phyloP scores from a whole-genome alignment of 306 rosid species.

The Trichosanthes truncata region DNA sequence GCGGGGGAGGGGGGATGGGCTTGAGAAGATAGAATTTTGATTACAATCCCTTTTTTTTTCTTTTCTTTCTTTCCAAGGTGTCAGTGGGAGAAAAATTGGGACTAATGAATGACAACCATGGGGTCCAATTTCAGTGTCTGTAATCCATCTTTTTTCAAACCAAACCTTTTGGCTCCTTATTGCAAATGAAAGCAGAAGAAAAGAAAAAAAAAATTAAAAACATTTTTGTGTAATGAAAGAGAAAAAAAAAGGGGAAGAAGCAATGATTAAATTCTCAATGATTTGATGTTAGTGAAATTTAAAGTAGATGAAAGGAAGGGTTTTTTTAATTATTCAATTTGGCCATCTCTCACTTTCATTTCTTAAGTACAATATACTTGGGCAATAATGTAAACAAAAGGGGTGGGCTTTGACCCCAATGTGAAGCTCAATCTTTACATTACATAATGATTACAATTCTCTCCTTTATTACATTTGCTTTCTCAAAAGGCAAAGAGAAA shows the following conservation, averaged over 20 bases:
- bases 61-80: background rate
- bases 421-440: background rate
- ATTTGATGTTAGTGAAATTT: constrained; percentile 6
- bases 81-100: constrained; percentile 1
- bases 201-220: background rate
- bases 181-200: background rate
- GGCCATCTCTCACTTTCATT: background rate
- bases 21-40: constrained; percentile 7
- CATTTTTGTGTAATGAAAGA: background rate
- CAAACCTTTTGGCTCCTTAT: constrained; percentile 2
- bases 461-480: constrained; percentile 5
- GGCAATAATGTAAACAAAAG: background rate
- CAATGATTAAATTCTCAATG: constrained; percentile 8
- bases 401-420: background rate
- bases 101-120: background rate
- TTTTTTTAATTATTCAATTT: background rate
- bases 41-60: background rate
- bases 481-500: background rate
- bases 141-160: constrained; percentile 3
- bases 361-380: background rate
- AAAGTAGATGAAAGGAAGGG: background rate
- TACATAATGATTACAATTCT: background rate
- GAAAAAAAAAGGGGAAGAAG: background rate
- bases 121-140: constrained; percentile 7
- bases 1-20: background rate